phyloP scores from a whole-genome alignment of 495 filamentous ascomycete species.

The Tuber aestivum region DNA sequence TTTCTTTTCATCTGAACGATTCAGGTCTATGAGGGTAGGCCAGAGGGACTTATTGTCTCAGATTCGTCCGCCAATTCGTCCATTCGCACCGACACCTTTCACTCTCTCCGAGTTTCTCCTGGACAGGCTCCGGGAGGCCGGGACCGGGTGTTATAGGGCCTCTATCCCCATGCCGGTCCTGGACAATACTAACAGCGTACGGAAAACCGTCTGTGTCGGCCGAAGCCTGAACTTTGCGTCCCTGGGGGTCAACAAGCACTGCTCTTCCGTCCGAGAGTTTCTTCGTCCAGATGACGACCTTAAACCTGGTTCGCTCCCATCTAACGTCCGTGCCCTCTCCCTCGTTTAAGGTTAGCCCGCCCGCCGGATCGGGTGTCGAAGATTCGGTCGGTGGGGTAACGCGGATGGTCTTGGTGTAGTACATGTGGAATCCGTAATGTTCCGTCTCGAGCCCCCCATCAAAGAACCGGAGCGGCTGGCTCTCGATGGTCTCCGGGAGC shows the following conservation, averaged over 20 bases:
- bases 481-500: slow-evolving; percentile 60
- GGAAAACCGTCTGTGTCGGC: slow-evolving; percentile 60
- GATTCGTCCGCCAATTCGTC: slow-evolving; percentile 55
- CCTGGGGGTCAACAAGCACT: slow-evolving; percentile 10
- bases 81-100: slow-evolving; percentile 63
- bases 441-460: slow-evolving; percentile 72
- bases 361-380: slow-evolving; percentile 54
- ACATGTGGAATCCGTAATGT: slow-evolving; percentile 90
- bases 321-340: slow-evolving; percentile 70
- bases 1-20: not conserved
- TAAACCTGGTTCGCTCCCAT: slow-evolving; percentile 76
- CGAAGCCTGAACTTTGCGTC: slow-evolving; percentile 21
- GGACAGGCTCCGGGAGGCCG: slow-evolving; percentile 55
- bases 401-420: slow-evolving; percentile 75
- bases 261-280: slow-evolving; percentile 11
- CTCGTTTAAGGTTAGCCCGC: slow-evolving; percentile 56
- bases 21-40: not conserved
- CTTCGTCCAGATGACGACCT: slow-evolving; percentile 84
- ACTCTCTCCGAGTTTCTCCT: slow-evolving; percentile 54
- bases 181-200: slow-evolving; percentile 72
- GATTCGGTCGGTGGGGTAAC: slow-evolving; percentile 39
- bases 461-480: slow-evolving; percentile 80
- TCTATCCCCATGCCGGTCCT: slow-evolving; percentile 73
- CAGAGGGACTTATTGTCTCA: not conserved
- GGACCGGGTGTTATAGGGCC: slow-evolving; percentile 44